phyloP scores from a whole-genome alignment of 2,329 filamentous ascomycete genomes.

The Rhynchosporium agropyri region DNA sequence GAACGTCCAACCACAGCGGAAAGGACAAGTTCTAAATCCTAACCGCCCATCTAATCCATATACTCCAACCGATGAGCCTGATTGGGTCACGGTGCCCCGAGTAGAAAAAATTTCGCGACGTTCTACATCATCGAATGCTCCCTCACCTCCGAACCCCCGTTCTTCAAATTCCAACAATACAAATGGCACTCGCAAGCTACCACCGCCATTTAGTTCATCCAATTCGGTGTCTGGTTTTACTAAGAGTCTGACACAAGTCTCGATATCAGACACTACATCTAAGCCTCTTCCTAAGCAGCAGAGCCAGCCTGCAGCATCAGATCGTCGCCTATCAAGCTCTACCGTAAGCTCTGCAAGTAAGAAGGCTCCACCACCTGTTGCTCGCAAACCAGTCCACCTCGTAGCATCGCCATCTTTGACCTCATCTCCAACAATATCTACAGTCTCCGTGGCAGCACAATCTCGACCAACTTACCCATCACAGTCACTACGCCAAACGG shows the following conservation, averaged over 20 bases:
- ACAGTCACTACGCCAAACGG: constrained; percentile 25
- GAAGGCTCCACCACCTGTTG: constrained; percentile 41
- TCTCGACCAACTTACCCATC: constrained; percentile 18
- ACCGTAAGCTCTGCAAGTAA: constrained; percentile 37
- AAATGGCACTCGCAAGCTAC: constrained; percentile 36
- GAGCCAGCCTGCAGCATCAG: constrained; percentile 24
- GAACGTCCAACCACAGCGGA: constrained; percentile 65
- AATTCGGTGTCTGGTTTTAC: constrained; percentile 25
- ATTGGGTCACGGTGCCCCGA: constrained; percentile 75
- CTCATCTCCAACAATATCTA: constrained; percentile 31
- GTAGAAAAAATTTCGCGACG: constrained; percentile 21
- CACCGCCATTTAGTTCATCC: constrained; percentile 37
- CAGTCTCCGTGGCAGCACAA: constrained; percentile 24
- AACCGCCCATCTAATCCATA: constrained; percentile 82
- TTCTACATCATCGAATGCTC: constrained; percentile 18
- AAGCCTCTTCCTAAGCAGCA: constrained; percentile 20
- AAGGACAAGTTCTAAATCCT: constrained; percentile 68
- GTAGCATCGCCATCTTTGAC: constrained; percentile 31
- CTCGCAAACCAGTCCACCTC: constrained; percentile 41
- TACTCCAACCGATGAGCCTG: constrained; percentile 69
- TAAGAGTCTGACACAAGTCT: constrained; percentile 29
- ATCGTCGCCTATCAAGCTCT: constrained; percentile 37
- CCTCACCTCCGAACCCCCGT: constrained; percentile 28
- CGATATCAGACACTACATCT: constrained; percentile 21
- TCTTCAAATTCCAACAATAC: constrained; percentile 17